Evolutionary conservation across 2,329 filamentous ascomycete genomes (phyloP), one percentile per base, ranked within the genome.

Genomic region (Mycogone perniciosa): DNA sequence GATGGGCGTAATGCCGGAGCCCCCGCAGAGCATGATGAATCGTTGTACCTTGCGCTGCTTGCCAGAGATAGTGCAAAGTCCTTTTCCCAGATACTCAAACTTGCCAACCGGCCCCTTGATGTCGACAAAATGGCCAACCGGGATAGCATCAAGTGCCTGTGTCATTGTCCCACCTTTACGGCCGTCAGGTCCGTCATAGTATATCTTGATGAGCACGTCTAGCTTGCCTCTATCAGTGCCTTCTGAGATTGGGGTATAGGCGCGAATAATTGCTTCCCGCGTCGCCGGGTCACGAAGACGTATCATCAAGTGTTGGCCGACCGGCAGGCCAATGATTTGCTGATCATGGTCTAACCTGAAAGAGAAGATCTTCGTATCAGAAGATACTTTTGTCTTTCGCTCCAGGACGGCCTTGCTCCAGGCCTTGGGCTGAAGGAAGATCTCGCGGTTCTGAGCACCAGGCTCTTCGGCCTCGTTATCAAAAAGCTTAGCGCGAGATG

Each of bases 1-100:
- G 56, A 96, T 88, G 0, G 91, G 91, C n/a, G 91, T 96, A 61
- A 96, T 86, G 1, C 91, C 91, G n/a, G 82, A 88, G 5, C 91
- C 91, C 10, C 80, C 91, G 59, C 88, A 93, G 31, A 82, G 60
- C 78, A 82, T 81, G 50, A 77, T 77, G 38, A 82, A 42, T 71
- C 39, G 67, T 63, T 55, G 67, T 70, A 44, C 65, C 67, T 1
- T 73, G 62, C 0, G 67, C 68, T 20, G 66, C 68, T 11, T 60
- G 61, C 39, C 39, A 8, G 27, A 11, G n/a, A 44, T 59, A 81
- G 81, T 7, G 68, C 68, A 76, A 81, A 80, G 1, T 76, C 71
- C 7, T 43, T 20, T 10, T 29, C 31, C 30, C 5, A 20, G 33
- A 26, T 49, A 49, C 6, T 33, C 31, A 31, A 49, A 35, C 0